phyloP scores from a whole-genome alignment of 768 basidiomycete genomes.

The Suillus placidus region DNA sequence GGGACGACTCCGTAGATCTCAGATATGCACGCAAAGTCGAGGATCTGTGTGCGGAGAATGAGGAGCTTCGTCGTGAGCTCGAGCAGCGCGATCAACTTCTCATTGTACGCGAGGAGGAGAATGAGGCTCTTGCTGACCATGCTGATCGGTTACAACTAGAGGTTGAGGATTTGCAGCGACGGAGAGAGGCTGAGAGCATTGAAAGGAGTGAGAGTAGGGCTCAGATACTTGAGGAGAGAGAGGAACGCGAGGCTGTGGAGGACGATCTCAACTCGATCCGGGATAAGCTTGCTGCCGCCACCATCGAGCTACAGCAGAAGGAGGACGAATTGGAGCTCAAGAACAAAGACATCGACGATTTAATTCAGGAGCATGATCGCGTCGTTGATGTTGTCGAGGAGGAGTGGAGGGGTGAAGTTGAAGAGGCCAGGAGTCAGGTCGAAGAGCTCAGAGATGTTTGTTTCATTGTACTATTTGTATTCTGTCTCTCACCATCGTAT shows the following conservation, averaged over 20 bases:
- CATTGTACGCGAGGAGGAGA: conserved; percentile 65
- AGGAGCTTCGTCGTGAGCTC: conserved; percentile 57
- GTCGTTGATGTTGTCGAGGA: conserved; percentile 76
- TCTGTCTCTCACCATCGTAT: conserved; percentile 16
- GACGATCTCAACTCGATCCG: conserved; percentile 72
- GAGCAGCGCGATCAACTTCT: conserved; percentile 63
- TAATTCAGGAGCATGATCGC: conserved; percentile 72
- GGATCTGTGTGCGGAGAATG: conserved; percentile 64
- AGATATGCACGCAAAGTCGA: conserved; percentile 53
- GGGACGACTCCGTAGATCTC: conserved; percentile 44
- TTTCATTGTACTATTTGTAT: conserved; percentile 9
- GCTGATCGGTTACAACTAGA: conserved; percentile 64
- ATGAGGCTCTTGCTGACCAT: conserved; percentile 69
- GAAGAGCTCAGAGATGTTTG: conserved; percentile 79
- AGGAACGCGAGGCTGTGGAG: conserved; percentile 79
- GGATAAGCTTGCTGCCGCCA: conserved; percentile 77
- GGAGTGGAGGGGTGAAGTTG: conserved; percentile 88
- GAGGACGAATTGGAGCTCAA: conserved; percentile 87
- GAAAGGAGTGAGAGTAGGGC: conserved; percentile 78
- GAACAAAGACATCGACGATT: conserved; percentile 74
- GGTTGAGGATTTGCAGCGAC: conserved; percentile 65
- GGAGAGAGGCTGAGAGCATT: conserved; percentile 60
- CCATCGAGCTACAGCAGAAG: conserved; percentile 83
- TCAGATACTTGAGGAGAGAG: conserved; percentile 68
- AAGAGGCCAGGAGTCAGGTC: conserved; percentile 75